phyloP scores from a whole-genome alignment of 345 rosid genomes.

The Alliaria petiolata region DNA sequence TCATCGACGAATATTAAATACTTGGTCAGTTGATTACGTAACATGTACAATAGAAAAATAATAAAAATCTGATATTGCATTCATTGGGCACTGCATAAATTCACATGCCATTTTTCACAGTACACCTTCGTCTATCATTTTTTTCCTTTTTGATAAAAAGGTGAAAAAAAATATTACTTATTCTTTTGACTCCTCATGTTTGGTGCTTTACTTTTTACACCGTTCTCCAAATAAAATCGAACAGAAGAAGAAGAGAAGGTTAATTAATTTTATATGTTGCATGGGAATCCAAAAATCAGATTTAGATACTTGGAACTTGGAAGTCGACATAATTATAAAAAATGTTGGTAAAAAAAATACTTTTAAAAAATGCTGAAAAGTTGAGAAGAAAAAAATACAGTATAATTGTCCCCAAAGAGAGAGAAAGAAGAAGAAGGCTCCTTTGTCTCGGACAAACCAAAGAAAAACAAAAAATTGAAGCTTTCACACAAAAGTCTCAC shows the following conservation, averaged over 20 bases:
- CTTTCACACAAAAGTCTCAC: constrained; percentile 24
- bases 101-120: constrained; percentile 22
- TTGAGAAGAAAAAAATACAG: background rate
- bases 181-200: background rate
- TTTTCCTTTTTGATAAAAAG: background rate
- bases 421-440: constrained; percentile 29
- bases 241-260: background rate
- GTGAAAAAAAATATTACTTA: constrained; percentile 2
- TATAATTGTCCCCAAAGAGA: constrained; percentile 24
- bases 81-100: constrained; percentile 28
- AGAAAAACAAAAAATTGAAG: background rate
- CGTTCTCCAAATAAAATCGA: background rate
- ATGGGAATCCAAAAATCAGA: constrained; percentile 26
- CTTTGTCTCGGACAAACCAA: constrained; percentile 22
- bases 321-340: background rate
- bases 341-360: background rate
- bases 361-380: background rate
- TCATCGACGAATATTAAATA: constrained; percentile 5
- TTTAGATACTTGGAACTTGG: constrained; percentile 23
- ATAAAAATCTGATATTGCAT: constrained; percentile 17
- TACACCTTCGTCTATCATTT: background rate
- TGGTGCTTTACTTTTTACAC: background rate
- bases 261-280: background rate
- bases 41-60: constrained; percentile 5
- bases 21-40: constrained; percentile 25